Percentiles rank a stretch among this genome's conserved stretches.
Conservation (phyloP, 2,329 filamentous ascomycete species). For the Bipolaris zeicola region DNA sequence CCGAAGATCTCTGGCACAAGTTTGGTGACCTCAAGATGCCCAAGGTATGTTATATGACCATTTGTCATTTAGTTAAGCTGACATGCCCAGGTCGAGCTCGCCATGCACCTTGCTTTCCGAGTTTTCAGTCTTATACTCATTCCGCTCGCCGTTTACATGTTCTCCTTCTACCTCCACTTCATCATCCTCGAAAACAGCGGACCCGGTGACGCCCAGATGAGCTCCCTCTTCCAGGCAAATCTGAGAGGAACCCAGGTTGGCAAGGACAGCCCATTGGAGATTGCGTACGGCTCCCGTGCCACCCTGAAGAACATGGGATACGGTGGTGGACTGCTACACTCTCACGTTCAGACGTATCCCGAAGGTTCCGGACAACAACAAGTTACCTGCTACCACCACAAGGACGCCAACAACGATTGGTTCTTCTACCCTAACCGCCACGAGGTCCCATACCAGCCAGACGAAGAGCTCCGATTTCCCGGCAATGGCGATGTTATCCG, state of each 20-base stretch:
- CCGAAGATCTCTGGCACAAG: conserved; percentile 97
- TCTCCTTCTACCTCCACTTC: conserved; percentile 95
- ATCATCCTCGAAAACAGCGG: conserved; percentile 90
- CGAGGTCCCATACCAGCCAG: conserved; percentile 72
- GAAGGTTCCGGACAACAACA: conserved; percentile 95
- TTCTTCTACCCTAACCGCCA: conserved; percentile 94
- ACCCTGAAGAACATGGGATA: conserved; percentile 99
- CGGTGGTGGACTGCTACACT: conserved; percentile 93
- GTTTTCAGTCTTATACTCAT: conserved; percentile 87
- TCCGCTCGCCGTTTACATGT: conserved; percentile 88
- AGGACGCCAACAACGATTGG: conserved; percentile 99
- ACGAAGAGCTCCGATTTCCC: conserved; percentile 73
- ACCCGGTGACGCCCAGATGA: conserved; percentile 99
- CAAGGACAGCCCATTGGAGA: conserved; percentile 89
- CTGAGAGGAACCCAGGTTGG: conserved; percentile 91
- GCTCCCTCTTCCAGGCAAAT: conserved; percentile 98
- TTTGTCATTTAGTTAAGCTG: conserved; percentile 17
- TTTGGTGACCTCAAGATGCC: conserved; percentile 95
- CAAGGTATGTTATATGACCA: conserved; percentile 56
- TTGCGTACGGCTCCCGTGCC: conserved; percentile 84
- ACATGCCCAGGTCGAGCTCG: conserved; percentile 63
- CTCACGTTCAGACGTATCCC: conserved; percentile 93
- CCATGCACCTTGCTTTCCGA: conserved; percentile 77
- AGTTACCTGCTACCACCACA: conserved; percentile 99
- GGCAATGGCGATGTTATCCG: conserved; percentile 79